Base-by-base conservation (phyloP, 345 rosid genomes). In the Gossypioides kirkii region DNA sequence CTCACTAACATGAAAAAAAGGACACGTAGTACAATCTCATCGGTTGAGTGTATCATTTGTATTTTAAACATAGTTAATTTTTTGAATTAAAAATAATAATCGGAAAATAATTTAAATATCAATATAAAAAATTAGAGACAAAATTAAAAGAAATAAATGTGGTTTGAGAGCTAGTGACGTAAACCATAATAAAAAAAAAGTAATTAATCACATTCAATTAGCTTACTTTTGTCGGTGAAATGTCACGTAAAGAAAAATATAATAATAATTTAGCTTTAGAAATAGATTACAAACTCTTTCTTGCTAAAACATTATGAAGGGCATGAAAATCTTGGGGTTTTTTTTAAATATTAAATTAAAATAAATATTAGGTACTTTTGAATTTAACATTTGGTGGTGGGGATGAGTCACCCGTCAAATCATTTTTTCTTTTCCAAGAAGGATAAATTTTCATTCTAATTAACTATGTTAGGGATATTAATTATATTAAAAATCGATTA, bases 261-360 rank as follows among this genome's bases (percentile, higher is more conserved):
- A 72, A 58, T 16, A 58, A 72, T 72, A 42, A 49, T 50, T 60
- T 55, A 38, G 43, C 41, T 45, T 17, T 47, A 54, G 65, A 71
- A 71, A 70, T 10, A 46, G 56, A 67, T 67, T 67, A 23, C 13
- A 25, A 67, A 13, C 56, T 67, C 71, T 46, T 46, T 67, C 71
- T 23, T 49, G 22, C 22, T 8, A 67, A 13, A 14, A 58, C 41
- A 47, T 47, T 25, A 47, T 47, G 9, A 47, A 47, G 56, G 14
- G 9, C 18, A 46, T 23, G 20, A 66, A 66, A 17, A 3, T 45
- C 10, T 16, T 66, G 12, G 20, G 2, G 17, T 16, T 68, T 17
- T 49, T 26, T 23, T 10, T 6, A 25, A 47, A 25, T 2, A 9
- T 49, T 26, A 68, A 49, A 68, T 9, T 26, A 49, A 11, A 26